A percentile compares a stretch with the other conserved stretches of the same genome.
phyloP scores from a whole-genome alignment of 768 basidiomycete genomes.

The Lactarius pseudohatsudake region DNA sequence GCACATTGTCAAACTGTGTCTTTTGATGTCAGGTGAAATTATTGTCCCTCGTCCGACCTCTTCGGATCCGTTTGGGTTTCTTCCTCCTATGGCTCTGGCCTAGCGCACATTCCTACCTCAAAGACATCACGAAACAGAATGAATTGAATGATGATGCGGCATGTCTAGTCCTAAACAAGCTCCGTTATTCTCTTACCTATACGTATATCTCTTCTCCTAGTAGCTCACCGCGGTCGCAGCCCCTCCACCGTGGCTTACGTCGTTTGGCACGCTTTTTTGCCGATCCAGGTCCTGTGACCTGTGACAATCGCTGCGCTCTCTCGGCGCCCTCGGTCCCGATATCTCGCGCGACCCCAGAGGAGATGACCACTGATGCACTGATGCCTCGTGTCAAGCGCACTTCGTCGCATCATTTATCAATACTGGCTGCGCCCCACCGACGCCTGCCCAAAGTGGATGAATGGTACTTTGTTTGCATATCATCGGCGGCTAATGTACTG shows the following conservation, averaged over 20 bases:
- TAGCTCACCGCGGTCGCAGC: slow-evolving; percentile 19
- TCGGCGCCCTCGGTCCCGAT: slow-evolving; percentile 19
- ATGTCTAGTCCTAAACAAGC: not conserved
- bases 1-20: slow-evolving; percentile 4
- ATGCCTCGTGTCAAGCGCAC: slow-evolving; percentile 18
- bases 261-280: not conserved
- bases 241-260: slow-evolving; percentile 18
- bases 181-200: not conserved
- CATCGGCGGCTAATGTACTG: not conserved
- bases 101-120: slow-evolving; percentile 6
- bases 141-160: slow-evolving; percentile 2
- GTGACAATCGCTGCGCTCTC: slow-evolving; percentile 11
- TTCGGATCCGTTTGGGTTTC: slow-evolving; percentile 16
- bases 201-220: not conserved
- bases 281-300: slow-evolving; percentile 4
- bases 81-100: not conserved
- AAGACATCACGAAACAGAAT: slow-evolving; percentile 11
- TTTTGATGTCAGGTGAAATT: slow-evolving; percentile 14
- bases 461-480: slow-evolving; percentile 1
- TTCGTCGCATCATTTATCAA: slow-evolving; percentile 6
- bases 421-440: not conserved
- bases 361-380: slow-evolving; percentile 3
- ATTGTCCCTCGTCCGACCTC: slow-evolving; percentile 14
- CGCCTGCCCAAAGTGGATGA: not conserved
- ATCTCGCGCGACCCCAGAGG: slow-evolving; percentile 11